A percentile compares a stretch with the other conserved stretches of the same genome.
Evolutionary conservation across 306 rosid species (phyloP).

Genomic region (Rubus parviflorus): DNA sequence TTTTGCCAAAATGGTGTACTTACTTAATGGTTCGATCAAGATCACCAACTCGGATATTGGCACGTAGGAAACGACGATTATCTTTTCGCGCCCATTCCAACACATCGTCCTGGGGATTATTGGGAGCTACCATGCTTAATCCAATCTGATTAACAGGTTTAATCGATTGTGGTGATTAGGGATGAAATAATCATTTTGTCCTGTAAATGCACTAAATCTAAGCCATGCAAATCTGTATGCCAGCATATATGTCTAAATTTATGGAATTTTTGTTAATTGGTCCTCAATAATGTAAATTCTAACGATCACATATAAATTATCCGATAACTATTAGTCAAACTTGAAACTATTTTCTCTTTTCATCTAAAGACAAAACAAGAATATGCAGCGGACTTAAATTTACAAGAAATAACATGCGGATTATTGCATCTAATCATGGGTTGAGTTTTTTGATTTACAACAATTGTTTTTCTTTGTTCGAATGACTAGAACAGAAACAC

Average conservation of each 20-base stretch:
- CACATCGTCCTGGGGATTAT: constrained; percentile 14
- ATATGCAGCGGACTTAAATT: background rate
- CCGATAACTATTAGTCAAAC: background rate
- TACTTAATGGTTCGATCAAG: constrained; percentile 75
- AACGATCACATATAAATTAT: background rate
- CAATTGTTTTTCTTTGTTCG: background rate
- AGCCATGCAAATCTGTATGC: background rate
- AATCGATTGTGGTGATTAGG: background rate
- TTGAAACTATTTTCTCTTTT: background rate
- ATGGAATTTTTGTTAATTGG: background rate
- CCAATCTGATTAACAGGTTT: background rate
- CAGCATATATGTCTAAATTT: background rate
- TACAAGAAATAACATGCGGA: background rate
- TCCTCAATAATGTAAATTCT: background rate
- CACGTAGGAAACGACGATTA: constrained; percentile 61
- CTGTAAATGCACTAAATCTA: background rate
- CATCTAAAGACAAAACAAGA: background rate
- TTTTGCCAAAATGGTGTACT: background rate
- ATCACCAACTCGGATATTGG: constrained; percentile 67
- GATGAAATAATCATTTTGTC: background rate
- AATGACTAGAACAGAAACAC: background rate
- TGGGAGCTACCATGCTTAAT: background rate
- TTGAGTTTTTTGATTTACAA: background rate
- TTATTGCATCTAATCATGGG: background rate
- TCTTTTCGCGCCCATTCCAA: constrained; percentile 61